Evolutionary conservation across 208 protist genomes (phyloP).

Genomic region (Trypanosoma vivax): DNA sequence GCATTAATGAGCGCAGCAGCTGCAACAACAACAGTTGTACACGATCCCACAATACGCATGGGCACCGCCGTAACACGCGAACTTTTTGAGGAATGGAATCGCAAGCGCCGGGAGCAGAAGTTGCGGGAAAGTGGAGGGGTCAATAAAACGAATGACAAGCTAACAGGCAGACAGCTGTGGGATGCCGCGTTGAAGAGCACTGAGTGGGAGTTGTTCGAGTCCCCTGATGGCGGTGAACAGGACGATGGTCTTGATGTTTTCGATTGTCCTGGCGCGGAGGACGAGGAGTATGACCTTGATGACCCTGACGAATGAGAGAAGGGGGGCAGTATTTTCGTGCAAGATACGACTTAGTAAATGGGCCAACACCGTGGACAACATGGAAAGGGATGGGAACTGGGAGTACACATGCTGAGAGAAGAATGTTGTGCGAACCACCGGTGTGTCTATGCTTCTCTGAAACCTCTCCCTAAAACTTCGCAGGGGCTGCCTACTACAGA

Average conservation of each 20-base stretch:
- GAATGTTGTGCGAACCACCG: too few relatives aligned
- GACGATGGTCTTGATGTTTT: slow-evolving; percentile 63
- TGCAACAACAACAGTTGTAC: slow-evolving; percentile 15
- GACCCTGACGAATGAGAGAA: slow-evolving; percentile 18
- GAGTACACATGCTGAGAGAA: too few relatives aligned
- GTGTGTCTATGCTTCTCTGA: too few relatives aligned
- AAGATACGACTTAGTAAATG: background rate
- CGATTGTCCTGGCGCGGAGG: slow-evolving; percentile 27
- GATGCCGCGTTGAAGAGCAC: slow-evolving; percentile 62
- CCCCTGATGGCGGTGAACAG: slow-evolving; percentile 51
- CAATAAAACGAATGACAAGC: slow-evolving; percentile 51
- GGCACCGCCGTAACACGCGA: slow-evolving; percentile 78
- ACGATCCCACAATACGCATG: slow-evolving; percentile 71
- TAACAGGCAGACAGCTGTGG: slow-evolving; percentile 84
- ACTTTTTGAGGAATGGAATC: slow-evolving; percentile 77
- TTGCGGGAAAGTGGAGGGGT: slow-evolving; percentile 21
- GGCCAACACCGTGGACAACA: background rate
- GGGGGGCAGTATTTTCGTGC: background rate
- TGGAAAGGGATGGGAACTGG: slow-evolving; percentile 9
- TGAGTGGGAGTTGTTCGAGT: slow-evolving; percentile 78
- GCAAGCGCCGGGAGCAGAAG: slow-evolving; percentile 54
- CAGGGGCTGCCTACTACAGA: too few relatives aligned
- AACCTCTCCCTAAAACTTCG: too few relatives aligned
- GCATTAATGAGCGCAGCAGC: slow-evolving; percentile 37
- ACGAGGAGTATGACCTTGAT: slow-evolving; percentile 68